phyloP scores from a whole-genome alignment of 441 rosid genomes.

The Populus hybrid region DNA sequence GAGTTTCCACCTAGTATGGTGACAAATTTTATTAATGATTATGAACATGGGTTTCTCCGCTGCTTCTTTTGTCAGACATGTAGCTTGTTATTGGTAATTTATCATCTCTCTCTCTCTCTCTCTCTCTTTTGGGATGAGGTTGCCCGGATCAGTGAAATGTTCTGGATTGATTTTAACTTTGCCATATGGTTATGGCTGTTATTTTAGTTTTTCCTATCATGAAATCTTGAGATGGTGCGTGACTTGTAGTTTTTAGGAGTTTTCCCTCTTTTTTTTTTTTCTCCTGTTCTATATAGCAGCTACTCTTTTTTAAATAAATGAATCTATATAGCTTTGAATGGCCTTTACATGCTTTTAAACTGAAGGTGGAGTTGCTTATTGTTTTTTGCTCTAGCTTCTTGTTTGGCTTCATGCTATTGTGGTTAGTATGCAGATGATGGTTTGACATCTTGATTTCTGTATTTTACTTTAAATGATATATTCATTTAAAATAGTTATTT shows the following conservation, averaged over 20 bases:
- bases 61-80: background rate
- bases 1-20: background rate
- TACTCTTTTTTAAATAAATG: background rate
- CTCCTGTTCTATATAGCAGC: background rate
- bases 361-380: background rate
- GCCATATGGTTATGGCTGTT: background rate
- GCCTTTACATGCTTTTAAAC: background rate
- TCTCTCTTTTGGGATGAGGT: background rate
- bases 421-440: background rate
- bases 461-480: constrained; percentile 12
- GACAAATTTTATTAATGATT: background rate
- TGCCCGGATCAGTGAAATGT: background rate
- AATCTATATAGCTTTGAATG: background rate
- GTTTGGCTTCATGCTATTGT: background rate
- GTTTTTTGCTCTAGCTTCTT: background rate
- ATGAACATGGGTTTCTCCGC: background rate
- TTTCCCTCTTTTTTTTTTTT: background rate
- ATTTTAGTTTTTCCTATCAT: background rate
- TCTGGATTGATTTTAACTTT: background rate
- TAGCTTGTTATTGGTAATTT: background rate
- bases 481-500: constrained; percentile 18
- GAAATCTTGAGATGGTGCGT: background rate
- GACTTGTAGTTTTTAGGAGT: background rate
- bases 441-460: background rate
- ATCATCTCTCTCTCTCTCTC: too few species aligned